A percentile compares a stretch with the other conserved stretches of the same genome.
Evolutionary conservation across 75 land plant genomes (phyloP).

Genomic region (Picea glauca): DNA sequence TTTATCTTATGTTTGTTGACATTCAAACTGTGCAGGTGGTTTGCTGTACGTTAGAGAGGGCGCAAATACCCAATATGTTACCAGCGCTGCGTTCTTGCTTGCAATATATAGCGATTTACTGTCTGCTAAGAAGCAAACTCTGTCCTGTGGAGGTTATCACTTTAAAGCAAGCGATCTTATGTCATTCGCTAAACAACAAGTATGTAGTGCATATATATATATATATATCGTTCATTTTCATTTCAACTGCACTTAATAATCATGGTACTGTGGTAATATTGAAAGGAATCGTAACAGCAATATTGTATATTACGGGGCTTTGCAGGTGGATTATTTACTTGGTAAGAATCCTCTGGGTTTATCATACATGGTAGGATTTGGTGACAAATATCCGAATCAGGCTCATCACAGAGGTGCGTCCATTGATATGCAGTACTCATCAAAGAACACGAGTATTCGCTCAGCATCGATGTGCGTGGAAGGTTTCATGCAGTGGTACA

Average conservation of each 20-base stretch:
- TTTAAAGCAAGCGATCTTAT: conserved; percentile 24
- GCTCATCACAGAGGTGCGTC: conserved; percentile 84
- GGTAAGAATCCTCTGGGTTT: conserved; percentile 53
- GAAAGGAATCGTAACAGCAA: not conserved
- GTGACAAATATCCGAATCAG: conserved; percentile 52
- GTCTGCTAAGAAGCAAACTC: conserved; percentile 20
- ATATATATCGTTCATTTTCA: not conserved
- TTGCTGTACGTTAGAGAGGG: conserved; percentile 76
- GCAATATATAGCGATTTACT: conserved; percentile 53
- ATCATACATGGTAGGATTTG: conserved; percentile 79
- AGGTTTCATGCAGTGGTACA: conserved; percentile 62
- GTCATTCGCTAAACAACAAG: conserved; percentile 52
- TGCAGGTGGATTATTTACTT: conserved; percentile 67
- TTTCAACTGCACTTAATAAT: not conserved
- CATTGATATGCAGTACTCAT: conserved; percentile 23
- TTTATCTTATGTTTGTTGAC: conserved; percentile 69
- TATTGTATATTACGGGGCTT: too few relatives aligned
- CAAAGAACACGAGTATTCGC: not conserved
- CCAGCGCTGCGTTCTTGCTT: conserved; percentile 54
- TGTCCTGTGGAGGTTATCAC: conserved; percentile 27
- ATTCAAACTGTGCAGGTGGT: conserved; percentile 81
- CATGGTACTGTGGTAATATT: not conserved
- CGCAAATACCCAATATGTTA: conserved; percentile 87
- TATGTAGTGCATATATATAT: not conserved
- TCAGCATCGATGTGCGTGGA: conserved; percentile 24